phyloP scores from a whole-genome alignment of 345 rosid species.

The Eucalyptus viminalis region DNA sequence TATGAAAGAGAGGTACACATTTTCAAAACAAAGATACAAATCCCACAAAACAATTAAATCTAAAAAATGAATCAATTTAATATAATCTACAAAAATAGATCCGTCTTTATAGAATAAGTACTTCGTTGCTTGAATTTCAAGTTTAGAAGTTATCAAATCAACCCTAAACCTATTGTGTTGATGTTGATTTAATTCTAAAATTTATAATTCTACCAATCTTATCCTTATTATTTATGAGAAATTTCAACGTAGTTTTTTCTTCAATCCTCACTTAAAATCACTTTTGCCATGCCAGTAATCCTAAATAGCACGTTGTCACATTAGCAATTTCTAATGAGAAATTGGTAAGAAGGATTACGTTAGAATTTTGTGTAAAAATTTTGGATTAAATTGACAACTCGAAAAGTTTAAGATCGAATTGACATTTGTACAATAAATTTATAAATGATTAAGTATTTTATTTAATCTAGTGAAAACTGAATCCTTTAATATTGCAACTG shows the following conservation, averaged over 20 bases:
- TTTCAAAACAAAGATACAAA: too few relatives aligned
- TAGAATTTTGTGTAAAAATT: rapidly evolving
- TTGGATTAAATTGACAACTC: neutral
- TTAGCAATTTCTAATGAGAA: rapidly evolving
- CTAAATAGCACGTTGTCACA: rapidly evolving
- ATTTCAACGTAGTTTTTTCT: rapidly evolving
- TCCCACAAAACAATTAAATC: too few relatives aligned
- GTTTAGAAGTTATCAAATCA: neutral
- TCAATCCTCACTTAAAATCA: neutral
- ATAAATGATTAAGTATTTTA: neutral
- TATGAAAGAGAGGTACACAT: neutral
- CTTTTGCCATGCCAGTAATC: rapidly evolving
- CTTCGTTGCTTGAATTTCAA: neutral
- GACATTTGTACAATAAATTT: rapidly evolving
- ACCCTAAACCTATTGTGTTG: rapidly evolving
- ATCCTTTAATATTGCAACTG: neutral
- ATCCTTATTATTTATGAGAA: neutral
- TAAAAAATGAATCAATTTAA: too few relatives aligned
- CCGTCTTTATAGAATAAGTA: rapidly evolving
- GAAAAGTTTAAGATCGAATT: rapidly evolving
- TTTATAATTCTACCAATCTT: rapidly evolving
- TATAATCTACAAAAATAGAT: too few relatives aligned
- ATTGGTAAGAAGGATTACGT: neutral
- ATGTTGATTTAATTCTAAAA: neutral
- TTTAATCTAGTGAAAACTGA: neutral